Base-by-base conservation (phyloP, 352 stramenopile species). In the Phytophthora melonis region DNA sequence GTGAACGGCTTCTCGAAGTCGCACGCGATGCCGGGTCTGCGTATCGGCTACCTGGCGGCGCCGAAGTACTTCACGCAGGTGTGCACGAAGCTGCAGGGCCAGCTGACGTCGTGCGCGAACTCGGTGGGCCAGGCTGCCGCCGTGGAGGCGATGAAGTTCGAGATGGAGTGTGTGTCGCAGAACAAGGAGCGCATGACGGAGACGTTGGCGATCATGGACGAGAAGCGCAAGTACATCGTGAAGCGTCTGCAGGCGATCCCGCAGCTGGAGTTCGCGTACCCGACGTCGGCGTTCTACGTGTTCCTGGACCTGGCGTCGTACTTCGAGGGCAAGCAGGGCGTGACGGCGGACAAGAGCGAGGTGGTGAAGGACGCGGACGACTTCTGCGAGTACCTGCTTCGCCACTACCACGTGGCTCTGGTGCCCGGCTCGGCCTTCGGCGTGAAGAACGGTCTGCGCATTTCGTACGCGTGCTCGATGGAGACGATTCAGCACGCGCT, bases 1-100 rank as follows among this genome's bases (percentile, higher is more conserved):
- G 78, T 99, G 30, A 99, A 99, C 74, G 97, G 97, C 3, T 99
- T 99, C 69, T 98, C 92, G 58, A 99, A 99, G 86, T 93, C 91
- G 32, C 93, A 98, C 74, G 97, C 97, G 36, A 99, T 99, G 97
- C 98, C 97, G 5, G 97, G 97, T 34, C 94, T 98, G 39, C 84
- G 97, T 62, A 86, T 99, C 34, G 97, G 97, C 23, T 98, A 98
- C 84, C 66, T 99, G 54, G 96, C 89, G 16, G 85, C 80, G 0
- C 86, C 88, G 2, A 85, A 85, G 66, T 84, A 85, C 63, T 90
- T 98, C 72, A 89, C 94, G 8, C 90, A 97, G 64, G 87, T 94
- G 30, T 92, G 87, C 54, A 93, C 91, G 16, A 98, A 96, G 58
- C 84, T 99, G 23, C 97, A 99, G 78, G 95, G 93, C 21, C 97